These are phyloP conservation scores for Paragyromitra xinjiangensis DNA, from an alignment of 495 filamentous ascomycete species.

Conservation along the genomic window DNA sequence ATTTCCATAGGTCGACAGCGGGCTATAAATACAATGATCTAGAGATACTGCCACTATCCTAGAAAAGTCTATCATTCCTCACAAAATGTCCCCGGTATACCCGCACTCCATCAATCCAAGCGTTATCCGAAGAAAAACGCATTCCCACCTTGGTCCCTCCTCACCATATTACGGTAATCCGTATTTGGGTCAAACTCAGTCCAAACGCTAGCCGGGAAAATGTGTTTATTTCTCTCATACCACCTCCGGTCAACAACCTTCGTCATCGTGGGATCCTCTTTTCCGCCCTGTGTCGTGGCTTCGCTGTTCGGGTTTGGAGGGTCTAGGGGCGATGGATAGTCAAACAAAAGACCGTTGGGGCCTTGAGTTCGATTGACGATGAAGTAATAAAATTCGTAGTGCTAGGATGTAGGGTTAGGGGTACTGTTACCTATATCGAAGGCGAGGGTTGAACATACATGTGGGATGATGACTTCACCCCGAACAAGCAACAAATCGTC, in stretches of 20 bases:
- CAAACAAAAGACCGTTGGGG: conserved; percentile 77
- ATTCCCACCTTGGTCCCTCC: conserved; percentile 86
- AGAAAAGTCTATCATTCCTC: too few relatives aligned
- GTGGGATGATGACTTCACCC: conserved; percentile 91
- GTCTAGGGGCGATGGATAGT: conserved; percentile 69
- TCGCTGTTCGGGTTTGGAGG: conserved; percentile 45
- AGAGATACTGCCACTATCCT: neutral
- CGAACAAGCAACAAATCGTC: conserved; percentile 95
- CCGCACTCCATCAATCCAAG: neutral
- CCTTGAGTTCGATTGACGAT: conserved; percentile 85
- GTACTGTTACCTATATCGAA: neutral
- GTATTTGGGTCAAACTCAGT: conserved; percentile 90
- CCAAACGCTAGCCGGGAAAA: conserved; percentile 95
- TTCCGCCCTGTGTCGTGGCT: conserved; percentile 63
- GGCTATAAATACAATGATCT: conserved; percentile 4
- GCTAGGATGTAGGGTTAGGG: conserved; percentile 63
- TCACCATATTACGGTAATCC: conserved; percentile 81
- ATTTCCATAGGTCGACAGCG: neutral
- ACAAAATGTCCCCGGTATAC: neutral
- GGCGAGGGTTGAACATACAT: conserved; percentile 68
- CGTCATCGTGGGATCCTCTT: conserved; percentile 82
- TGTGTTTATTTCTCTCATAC: conserved; percentile 98
- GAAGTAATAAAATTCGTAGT: conserved; percentile 97
- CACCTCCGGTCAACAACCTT: conserved; percentile 96
- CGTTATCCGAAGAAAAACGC: conserved; percentile 79